A percentile compares a stretch with the other conserved stretches of the same genome.
Conservation (phyloP, 2,329 filamentous ascomycete genomes). For the Monosporascus sp. region DNA sequence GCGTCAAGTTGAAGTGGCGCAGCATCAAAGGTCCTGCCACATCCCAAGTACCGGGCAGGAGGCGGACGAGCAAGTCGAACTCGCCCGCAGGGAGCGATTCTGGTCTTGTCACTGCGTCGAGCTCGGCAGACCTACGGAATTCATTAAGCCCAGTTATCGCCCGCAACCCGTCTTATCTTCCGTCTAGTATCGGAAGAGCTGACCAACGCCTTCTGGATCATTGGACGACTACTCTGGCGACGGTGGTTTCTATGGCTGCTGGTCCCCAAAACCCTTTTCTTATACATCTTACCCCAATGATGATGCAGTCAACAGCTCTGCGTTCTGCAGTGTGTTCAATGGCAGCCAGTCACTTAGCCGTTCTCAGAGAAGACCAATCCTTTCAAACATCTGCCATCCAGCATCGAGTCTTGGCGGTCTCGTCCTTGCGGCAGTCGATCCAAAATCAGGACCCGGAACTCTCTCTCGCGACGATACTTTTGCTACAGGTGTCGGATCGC, state of each 20-base stretch:
- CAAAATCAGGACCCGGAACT: constrained; percentile 16
- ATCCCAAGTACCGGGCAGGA: constrained; percentile 2
- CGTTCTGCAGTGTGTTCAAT: constrained; percentile 25
- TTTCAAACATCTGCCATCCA: constrained; percentile 17
- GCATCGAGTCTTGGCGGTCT: constrained; percentile 19
- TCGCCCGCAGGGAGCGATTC: not conserved
- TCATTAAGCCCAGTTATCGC: not conserved
- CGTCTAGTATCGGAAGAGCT: constrained; percentile 8
- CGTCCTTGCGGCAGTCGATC: constrained; percentile 16
- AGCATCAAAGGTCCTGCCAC: constrained; percentile 6
- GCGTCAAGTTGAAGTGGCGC: constrained; percentile 25
- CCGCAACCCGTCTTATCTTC: constrained; percentile 9
- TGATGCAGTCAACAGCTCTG: constrained; percentile 20
- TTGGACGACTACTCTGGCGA: constrained; percentile 22
- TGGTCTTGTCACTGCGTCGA: not conserved
- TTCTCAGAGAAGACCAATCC: constrained; percentile 17
- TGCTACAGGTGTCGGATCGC: constrained; percentile 27
- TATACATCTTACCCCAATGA: constrained; percentile 26
- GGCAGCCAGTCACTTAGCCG: constrained; percentile 25
- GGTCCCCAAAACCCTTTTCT: constrained; percentile 24
- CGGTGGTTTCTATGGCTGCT: constrained; percentile 24
- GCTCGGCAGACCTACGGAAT: not conserved
- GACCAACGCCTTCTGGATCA: constrained; percentile 24
- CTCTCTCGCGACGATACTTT: constrained; percentile 26
- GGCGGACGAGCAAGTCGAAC: constrained; percentile 4